Base-by-base conservation (phyloP, 2,329 filamentous ascomycete species). In the Pseudogymnoascus sp. region DNA sequence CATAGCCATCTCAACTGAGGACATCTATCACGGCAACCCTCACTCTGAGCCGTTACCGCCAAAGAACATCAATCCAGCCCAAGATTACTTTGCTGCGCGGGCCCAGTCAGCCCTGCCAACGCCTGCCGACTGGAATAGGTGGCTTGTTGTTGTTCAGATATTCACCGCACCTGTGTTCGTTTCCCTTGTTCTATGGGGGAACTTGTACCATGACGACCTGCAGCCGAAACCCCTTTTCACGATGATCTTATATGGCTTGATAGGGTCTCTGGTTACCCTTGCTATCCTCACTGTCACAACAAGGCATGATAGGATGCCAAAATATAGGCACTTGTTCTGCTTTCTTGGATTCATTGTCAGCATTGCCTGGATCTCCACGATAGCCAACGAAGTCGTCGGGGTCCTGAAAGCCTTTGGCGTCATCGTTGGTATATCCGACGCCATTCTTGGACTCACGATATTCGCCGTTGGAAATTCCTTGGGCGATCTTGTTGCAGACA, bases 401-500 rank as follows among this genome's bases (percentile, higher is more conserved):
- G 90, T 97, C 5, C 83, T 99, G 68, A 98, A 99, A 77, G 90
- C 95, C 0, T 80, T 98, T 60, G 95, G 95, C 7, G 90, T 98
- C 31, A 91, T 99, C 61, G 79, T 96, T 64, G 88, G 90, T 72
- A 99, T 99, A 73, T 95, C 90, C 14, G 95, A 99, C 76, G 95
- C 95, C 3, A 91, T 99, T 67, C 83, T 99, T 10, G 95, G 95
- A 1, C 83, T 99, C 62, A 99, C 95, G 14, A 88, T 99, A 63
- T 99, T 99, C 75, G 95, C 95, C 2, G 92, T 97, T 36, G 95
- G 95, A 28, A 99, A 99, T 76, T 96, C 91, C 7, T 82, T 98
- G 7, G 93, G 95, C 39, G 95, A 99, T 72, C 81, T 99, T 14
- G 92, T 99, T 8, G 93, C 95, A 14, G 90, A 99, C 74, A 90